These are phyloP conservation scores for Cryptomeria japonica DNA, from an alignment of 75 land plant genomes.

Conservation along the genomic window DNA sequence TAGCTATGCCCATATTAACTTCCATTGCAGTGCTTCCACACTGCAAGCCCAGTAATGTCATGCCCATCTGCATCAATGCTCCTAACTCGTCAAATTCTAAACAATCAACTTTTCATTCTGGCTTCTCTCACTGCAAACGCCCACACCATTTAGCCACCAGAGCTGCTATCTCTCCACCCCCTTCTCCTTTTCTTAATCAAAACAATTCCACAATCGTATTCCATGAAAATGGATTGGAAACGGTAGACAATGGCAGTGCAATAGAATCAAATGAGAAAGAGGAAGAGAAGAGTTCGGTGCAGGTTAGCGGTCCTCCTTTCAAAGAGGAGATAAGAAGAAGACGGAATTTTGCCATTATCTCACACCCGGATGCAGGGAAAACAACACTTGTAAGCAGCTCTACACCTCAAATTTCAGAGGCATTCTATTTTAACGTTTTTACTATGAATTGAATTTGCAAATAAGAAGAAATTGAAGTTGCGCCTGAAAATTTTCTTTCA, in stretches of 20 bases:
- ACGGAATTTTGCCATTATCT: constrained; percentile 55
- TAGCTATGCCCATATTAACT: not conserved
- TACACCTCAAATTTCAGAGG: not conserved
- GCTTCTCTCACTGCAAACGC: not conserved
- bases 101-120: not conserved
- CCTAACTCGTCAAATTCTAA: not conserved
- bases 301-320: not conserved
- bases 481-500: not conserved
- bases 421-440: not conserved
- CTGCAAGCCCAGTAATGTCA: not conserved
- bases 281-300: not conserved
- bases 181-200: not conserved
- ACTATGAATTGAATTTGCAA: not conserved
- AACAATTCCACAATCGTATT: not conserved
- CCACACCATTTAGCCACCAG: not conserved
- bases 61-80: not conserved
- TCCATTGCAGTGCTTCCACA: not conserved
- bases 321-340: constrained; percentile 29
- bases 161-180: not conserved
- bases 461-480: not conserved
- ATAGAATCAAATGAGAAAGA: not conserved
- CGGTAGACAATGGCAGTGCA: not conserved
- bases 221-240: not conserved
- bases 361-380: constrained; percentile 60
- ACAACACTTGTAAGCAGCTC: constrained; percentile 41